phyloP scores from a whole-genome alignment of 2,329 filamentous ascomycete genomes.

The Monilinia vaccinii-corymbosi region DNA sequence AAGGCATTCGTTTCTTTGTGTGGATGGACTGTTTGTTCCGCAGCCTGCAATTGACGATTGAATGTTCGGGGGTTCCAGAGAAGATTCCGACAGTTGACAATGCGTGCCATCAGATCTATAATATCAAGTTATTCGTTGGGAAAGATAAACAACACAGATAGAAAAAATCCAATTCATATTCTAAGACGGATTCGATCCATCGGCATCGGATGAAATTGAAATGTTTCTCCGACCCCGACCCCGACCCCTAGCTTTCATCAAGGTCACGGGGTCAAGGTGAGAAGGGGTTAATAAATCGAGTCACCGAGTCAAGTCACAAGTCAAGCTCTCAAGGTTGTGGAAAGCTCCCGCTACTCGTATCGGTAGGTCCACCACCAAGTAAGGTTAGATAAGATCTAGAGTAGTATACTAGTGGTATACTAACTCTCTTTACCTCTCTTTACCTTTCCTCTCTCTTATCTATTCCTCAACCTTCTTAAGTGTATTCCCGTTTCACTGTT shows the following conservation, averaged over 20 bases:
- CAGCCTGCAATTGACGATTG: neutral
- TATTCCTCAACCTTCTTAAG: neutral
- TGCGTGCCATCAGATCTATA: neutral
- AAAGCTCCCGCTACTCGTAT: neutral
- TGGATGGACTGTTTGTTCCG: neutral
- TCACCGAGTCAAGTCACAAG: no score
- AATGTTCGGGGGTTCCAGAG: neutral
- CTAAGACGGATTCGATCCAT: no score
- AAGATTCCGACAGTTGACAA: neutral
- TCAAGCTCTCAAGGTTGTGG: neutral
- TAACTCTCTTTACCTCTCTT: neutral
- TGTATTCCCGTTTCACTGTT: neutral
- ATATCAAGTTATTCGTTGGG: neutral
- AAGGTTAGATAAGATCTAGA: neutral
- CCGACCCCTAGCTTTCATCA: neutral
- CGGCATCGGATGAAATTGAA: neutral
- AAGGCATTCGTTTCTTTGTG: slow-evolving; percentile 8
- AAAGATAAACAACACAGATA: neutral
- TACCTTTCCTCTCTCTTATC: neutral
- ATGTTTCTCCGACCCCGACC: slow-evolving; percentile 1
- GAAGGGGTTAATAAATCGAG: no score
- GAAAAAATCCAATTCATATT: neutral
- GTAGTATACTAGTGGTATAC: no score
- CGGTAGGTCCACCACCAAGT: neutral
- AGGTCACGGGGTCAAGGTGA: neutral